Conservation (phyloP, 1,284 basidiomycete genomes). For the Chondrostereum purpureum region DNA sequence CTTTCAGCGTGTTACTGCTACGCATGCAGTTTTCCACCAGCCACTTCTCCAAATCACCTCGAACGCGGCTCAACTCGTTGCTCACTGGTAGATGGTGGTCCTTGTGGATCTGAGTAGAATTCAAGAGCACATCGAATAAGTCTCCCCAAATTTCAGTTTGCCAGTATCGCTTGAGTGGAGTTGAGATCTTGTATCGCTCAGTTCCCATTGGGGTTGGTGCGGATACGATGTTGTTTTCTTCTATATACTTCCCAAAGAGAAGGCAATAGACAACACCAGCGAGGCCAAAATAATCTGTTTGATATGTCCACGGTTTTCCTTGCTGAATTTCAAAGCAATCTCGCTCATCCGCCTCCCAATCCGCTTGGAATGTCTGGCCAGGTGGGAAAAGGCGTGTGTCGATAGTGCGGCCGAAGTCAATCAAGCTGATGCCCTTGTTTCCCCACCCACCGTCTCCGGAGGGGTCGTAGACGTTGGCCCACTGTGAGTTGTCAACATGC, state of each 20-base stretch:
- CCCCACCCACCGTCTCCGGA: constrained; percentile 80
- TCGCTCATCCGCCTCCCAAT: constrained; percentile 82
- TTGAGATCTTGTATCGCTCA: constrained; percentile 58
- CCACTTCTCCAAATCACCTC: constrained; percentile 85
- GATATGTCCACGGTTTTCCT: constrained; percentile 82
- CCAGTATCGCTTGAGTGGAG: constrained; percentile 92
- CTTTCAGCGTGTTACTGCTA: constrained; percentile 82
- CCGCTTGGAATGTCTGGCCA: constrained; percentile 76
- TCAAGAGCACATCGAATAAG: constrained; percentile 85
- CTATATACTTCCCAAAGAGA: constrained; percentile 94
- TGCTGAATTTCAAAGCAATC: constrained; percentile 91
- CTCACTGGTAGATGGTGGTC: constrained; percentile 65
- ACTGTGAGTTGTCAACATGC: constrained; percentile 63
- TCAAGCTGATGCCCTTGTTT: constrained; percentile 84
- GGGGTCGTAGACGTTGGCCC: constrained; percentile 73
- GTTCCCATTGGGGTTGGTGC: constrained; percentile 19
- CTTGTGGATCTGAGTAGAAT: constrained; percentile 53
- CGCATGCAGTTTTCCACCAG: constrained; percentile 77
- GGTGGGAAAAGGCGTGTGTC: constrained; percentile 78
- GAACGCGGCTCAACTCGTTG: constrained; percentile 56
- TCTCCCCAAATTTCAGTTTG: constrained; percentile 82
- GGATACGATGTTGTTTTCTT: constrained; percentile 49
- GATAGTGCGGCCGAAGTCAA: constrained; percentile 94
- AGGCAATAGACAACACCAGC: constrained; percentile 92
- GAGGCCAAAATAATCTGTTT: constrained; percentile 94